Base-by-base conservation (phyloP, 495 filamentous ascomycete species). In the Cudoniella acicularis region DNA sequence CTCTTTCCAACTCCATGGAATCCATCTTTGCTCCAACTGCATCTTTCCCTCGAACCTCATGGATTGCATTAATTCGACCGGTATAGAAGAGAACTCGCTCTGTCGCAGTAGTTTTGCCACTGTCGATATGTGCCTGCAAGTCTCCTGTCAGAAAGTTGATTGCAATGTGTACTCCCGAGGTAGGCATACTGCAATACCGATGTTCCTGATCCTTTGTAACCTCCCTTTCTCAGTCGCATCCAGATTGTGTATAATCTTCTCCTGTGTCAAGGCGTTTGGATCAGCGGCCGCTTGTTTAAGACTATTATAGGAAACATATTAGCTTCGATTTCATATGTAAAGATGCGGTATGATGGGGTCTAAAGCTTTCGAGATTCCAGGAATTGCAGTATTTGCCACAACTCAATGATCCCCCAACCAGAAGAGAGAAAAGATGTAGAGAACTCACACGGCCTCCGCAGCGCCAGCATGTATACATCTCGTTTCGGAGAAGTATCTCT, bases 1-100 rank as follows among this genome's bases (percentile, higher is more conserved):
- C 94, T 70, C 94, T 82, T 73, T 99, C 95, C 61, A 99, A 75
- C 50, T 98, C 95, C 95, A 99, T 99, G 9, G 92, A 96, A 79
- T 99, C 95, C 95, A 99, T 99, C 77, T 99, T 99, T 48, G 95
- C 95, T 64, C 95, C 95, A 18, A 98, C 91, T 40, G 87, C 84
- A 77, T 99, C 95, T 64, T 91, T 91, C 36, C 95, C 95, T 62
- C 95, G 84, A 26, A 99, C 95, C 76, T 99, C 95, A 75, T 99
- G 95, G 64, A 99, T 98, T 3, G 91, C 83, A 69, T 93, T 93
- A 76, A 96, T 95, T 69, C 94, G 87, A 58, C 95, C 95, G 25
- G 95, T 99, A 74, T 99, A 99, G 81, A 91, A 99, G 58, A 99
- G 89, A 52, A 99, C 92, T 67, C 95, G 89, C 72, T 99, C 95